These are phyloP conservation scores for Eucalyptus pumila DNA, from an alignment of 345 rosid species.

Conservation along the genomic window DNA sequence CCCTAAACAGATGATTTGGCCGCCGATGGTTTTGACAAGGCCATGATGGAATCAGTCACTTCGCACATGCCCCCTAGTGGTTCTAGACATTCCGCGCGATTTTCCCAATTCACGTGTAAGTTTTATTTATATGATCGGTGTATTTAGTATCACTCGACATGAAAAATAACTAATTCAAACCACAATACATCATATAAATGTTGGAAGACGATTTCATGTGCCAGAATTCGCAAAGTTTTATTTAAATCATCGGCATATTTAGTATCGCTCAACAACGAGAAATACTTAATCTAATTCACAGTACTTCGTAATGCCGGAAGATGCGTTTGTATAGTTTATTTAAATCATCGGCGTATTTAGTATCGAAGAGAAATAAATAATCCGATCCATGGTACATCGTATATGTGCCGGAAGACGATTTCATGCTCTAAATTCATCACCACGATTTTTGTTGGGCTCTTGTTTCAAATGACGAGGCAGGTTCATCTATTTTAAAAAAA, in stretches of 20 bases:
- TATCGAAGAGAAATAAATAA: background rate
- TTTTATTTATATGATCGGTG: accelerated
- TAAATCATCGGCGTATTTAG: accelerated
- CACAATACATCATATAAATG: accelerated
- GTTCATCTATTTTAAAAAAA: background rate
- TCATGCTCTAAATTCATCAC: background rate
- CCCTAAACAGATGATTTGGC: background rate
- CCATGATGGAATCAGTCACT: background rate
- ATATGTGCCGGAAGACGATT: background rate
- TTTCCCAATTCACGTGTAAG: accelerated
- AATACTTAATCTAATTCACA: too few relatives aligned
- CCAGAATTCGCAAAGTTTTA: accelerated
- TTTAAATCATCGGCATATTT: too few relatives aligned
- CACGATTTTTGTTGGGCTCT: background rate
- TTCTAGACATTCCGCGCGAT: background rate
- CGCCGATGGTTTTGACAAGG: background rate
- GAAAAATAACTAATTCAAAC: too few relatives aligned
- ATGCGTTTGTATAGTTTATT: background rate
- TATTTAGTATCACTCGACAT: accelerated
- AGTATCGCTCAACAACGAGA: accelerated
- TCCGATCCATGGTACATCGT: background rate
- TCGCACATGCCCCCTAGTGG: background rate
- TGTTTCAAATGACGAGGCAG: background rate
- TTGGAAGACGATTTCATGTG: accelerated
- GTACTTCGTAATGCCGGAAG: too few relatives aligned